Evolutionary conservation across 2,329 filamentous ascomycete genomes (phyloP).

Genomic region (Aspergillus sp.): DNA sequence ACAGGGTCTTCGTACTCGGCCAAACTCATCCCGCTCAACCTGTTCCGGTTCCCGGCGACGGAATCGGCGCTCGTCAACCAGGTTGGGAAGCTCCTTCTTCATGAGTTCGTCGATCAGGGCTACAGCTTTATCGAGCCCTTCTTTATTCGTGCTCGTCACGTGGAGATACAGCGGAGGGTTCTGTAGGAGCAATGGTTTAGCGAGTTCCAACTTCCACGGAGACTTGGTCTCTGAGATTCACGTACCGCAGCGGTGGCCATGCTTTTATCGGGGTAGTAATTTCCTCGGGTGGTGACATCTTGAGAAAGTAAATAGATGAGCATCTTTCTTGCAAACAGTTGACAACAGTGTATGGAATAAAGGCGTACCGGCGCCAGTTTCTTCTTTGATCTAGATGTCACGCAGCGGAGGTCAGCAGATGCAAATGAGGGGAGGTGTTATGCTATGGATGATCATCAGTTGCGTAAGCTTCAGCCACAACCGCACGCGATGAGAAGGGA

Average conservation of each 20-base stretch:
- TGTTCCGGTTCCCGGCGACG: slow-evolving; percentile 75
- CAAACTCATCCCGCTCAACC: slow-evolving; percentile 86
- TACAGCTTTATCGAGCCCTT: slow-evolving; percentile 86
- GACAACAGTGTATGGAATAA: slow-evolving; percentile 44
- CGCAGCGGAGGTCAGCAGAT: slow-evolving; percentile 88
- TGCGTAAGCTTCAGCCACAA: slow-evolving; percentile 68
- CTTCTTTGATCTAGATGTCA: slow-evolving; percentile 98
- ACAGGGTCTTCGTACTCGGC: slow-evolving; percentile 60
- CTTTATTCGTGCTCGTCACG: slow-evolving; percentile 87
- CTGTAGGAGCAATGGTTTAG: slow-evolving; percentile 46
- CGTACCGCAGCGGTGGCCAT: slow-evolving; percentile 92
- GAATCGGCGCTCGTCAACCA: slow-evolving; percentile 93
- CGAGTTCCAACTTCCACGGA: neutral
- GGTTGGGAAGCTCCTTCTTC: slow-evolving; percentile 89
- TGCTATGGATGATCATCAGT: slow-evolving; percentile 60
- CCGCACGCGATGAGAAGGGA: slow-evolving; percentile 42
- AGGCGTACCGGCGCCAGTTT: slow-evolving; percentile 98
- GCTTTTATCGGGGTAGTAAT: slow-evolving; percentile 94
- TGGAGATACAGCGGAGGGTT: slow-evolving; percentile 93
- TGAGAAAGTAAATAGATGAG: slow-evolving; percentile 61
- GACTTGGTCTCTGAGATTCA: slow-evolving; percentile 16
- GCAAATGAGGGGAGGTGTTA: slow-evolving; percentile 65
- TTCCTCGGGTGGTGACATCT: slow-evolving; percentile 99
- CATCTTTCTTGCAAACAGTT: slow-evolving; percentile 53
- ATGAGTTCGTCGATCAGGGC: slow-evolving; percentile 90